Evolutionary conservation across 768 basidiomycete genomes (phyloP), one percentile per base, ranked within the genome.

Genomic region (Leccinum variicolor): DNA sequence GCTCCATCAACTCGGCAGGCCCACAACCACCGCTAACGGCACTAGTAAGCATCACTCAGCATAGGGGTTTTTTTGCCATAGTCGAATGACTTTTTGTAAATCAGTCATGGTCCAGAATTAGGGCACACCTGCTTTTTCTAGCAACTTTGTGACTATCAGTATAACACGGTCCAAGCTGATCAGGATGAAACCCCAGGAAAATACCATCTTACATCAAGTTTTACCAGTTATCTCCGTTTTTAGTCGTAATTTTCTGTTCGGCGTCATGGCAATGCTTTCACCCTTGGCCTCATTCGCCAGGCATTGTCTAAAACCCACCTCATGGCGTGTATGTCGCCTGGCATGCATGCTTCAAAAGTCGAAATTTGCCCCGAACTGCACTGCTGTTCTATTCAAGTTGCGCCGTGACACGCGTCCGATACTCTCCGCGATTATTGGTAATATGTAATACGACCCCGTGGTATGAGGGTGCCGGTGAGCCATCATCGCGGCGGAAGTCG

Each of bases 361-460:
- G 43, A 55, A 33, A 55, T 52, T 55, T 52, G 29, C 15, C 57
- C 67, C 67, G 50, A 54, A 50, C 49, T 49, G 50, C 62, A 55
- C 62, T 52, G 66, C 62, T 51, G 51, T 48, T 57, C 48, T 55
- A 59, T 53, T 51, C 61, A 57, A n/a, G 58, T 60, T 69, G 62
- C 66, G 64, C 62, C 59, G 33, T 64, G 33, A 63, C 66, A 67
- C 64, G 64, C 62, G 55, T 33, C 34, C 52, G 54, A 58, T 53
- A 45, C 2, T 58, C 62, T 66, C 60, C 67, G 66, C 67, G 58
- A 64, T 50, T 31, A 47, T 59, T 59, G 17, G 36, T 58, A 64
- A 69, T 67, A 67, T 67, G 66, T 67, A 67, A 67, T 67, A 67
- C 50, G 53, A 26, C 57, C 65, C 62, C 65, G 65, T 67, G 67